phyloP scores from a whole-genome alignment of 306 rosid species.

The Trifolium fragiferum region DNA sequence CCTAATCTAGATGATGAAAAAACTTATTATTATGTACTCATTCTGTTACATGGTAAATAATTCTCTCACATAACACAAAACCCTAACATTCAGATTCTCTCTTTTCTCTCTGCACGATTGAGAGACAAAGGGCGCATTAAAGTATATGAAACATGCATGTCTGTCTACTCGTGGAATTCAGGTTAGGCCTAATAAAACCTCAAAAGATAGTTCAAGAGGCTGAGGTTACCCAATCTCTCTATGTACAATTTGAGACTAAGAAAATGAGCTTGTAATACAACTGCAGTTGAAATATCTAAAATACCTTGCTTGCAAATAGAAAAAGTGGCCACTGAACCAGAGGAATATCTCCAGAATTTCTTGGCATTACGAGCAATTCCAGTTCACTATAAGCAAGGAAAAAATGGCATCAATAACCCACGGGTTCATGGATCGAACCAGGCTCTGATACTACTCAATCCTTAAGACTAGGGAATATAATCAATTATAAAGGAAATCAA shows the following conservation, averaged over 20 bases:
- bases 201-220: too few relatives aligned
- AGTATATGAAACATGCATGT: too few relatives aligned
- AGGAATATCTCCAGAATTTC: slow-evolving; percentile 69
- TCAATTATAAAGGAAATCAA: neutral
- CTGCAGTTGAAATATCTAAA: neutral
- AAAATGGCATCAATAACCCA: neutral
- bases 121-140: too few relatives aligned
- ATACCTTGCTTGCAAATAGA: slow-evolving; percentile 97
- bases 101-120: neutral
- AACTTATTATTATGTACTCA: slow-evolving; percentile 9
- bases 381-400: slow-evolving; percentile 60
- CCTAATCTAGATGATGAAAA: neutral
- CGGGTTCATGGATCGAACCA: neutral
- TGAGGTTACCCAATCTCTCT: neutral
- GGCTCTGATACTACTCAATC: neutral
- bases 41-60: neutral
- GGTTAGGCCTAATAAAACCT: too few relatives aligned
- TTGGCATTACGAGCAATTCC: slow-evolving; percentile 89
- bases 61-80: neutral
- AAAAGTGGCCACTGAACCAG: slow-evolving; percentile 98
- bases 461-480: neutral
- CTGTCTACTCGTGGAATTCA: too few relatives aligned
- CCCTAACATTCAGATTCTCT: slow-evolving; percentile 9
- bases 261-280: slow-evolving; percentile 16
- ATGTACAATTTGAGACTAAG: neutral